phyloP scores from a whole-genome alignment of 2,329 filamentous ascomycete genomes.

The Claviceps monticola region DNA sequence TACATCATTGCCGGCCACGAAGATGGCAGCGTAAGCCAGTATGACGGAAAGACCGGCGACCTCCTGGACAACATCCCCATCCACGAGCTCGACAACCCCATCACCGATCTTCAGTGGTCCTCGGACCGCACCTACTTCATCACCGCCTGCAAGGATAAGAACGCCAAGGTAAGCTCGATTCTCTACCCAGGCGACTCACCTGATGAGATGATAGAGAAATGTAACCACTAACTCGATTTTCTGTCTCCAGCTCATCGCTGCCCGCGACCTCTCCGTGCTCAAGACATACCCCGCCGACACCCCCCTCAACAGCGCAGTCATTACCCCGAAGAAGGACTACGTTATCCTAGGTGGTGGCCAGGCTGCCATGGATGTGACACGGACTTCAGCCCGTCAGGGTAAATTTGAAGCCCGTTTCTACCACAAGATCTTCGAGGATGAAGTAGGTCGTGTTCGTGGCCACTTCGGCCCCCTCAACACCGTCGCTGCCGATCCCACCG shows the following conservation, averaged over 20 bases:
- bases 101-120: conserved; percentile 93
- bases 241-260: conserved; percentile 53
- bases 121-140: conserved; percentile 94
- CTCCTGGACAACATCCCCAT: conserved; percentile 65
- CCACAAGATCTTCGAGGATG: conserved; percentile 99
- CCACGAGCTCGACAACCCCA: conserved; percentile 70
- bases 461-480: conserved; percentile 98
- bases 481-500: conserved; percentile 81
- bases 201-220: no score
- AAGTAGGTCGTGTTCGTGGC: conserved; percentile 90
- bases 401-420: conserved; percentile 99
- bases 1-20: conserved; percentile 98
- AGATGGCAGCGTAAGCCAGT: conserved; percentile 83
- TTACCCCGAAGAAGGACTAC: conserved; percentile 92
- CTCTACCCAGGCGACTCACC: background rate
- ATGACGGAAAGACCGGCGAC: conserved; percentile 85
- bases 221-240: background rate
- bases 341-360: conserved; percentile 97
- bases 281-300: conserved; percentile 91
- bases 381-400: conserved; percentile 82
- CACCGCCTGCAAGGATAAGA: conserved; percentile 96
- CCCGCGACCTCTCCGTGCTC: conserved; percentile 75
- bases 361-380: conserved; percentile 97
- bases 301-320: conserved; percentile 86
- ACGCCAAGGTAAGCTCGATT: conserved; percentile 54